Base-by-base conservation (phyloP, 2,329 filamentous ascomycete species). In the Scedosporium dehoogii region DNA sequence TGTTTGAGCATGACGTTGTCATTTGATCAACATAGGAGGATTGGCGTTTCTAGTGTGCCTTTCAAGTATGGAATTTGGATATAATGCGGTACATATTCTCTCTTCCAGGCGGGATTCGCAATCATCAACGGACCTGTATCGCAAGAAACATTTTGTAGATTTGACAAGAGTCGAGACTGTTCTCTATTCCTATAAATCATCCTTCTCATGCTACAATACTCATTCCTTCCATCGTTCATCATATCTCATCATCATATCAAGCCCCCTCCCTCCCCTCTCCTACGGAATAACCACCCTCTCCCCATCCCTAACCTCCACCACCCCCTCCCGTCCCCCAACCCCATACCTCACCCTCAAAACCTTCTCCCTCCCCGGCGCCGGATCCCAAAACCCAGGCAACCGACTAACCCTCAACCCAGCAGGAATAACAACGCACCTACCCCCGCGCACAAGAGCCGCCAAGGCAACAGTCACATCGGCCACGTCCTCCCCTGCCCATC, bases 341-440 rank as follows among this genome's bases (percentile, higher is more conserved):
- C 74, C 76, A 64, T 81, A 82, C 62, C 75, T 71, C 16, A 82
- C 76, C 56, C 74, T 73, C 58, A 82, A 69, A 42, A 76, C 72
- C 73, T 82, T 82, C 21, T 71, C 72, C 42, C 69, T 68, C 41
- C 68, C 68, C 4, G 79, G 80, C 12, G 74, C 75, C 16, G 79
- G 79, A 62, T 82, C 80, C 76, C 79, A 81, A 68, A 82, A 82
- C 1, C 80, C 80, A 0, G 79, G 70, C 29, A 82, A 66, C 42
- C 74, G 71, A 55, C 73, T 74, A 72, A 81, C 79, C 59, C 73
- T 68, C 60, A 80, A 67, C 0, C 77, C 76, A 2, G 62, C 62
- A 0, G 78, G 77, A 42, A 80, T 77, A 3, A 68, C 62, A 12
- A 81, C 64, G 53, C 67, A 64, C 4, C 73, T 69, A 0, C 69